phyloP scores from a whole-genome alignment of 495 filamentous ascomycete genomes.

The Rostrohypoxylon terebratum region DNA sequence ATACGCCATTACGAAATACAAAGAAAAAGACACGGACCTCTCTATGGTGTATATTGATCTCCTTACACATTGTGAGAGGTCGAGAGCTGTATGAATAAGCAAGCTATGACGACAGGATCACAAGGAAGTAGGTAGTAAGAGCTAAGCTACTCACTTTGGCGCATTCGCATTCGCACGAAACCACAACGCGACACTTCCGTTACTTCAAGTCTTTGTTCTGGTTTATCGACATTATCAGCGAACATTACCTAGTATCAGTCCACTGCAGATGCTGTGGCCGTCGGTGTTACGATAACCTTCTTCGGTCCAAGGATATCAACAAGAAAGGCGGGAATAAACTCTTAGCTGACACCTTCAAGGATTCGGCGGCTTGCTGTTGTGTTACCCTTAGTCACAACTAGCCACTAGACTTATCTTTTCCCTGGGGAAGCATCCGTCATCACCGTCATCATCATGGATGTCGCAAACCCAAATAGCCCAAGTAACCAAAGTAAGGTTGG shows the following conservation, averaged over 20 bases:
- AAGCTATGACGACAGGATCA: constrained; percentile 35
- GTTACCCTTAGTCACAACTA: constrained; percentile 22
- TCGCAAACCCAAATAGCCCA: constrained; percentile 29
- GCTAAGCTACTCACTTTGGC: constrained; percentile 3
- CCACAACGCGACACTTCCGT: constrained; percentile 16
- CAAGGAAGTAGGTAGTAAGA: constrained; percentile 27
- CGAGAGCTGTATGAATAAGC: neutral
- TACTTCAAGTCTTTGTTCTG: constrained; percentile 25
- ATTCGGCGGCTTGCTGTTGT: constrained; percentile 23
- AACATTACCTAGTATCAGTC: neutral
- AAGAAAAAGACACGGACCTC: constrained; percentile 7
- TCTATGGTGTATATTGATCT: constrained; percentile 7
- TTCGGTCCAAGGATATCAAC: neutral
- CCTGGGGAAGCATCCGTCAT: constrained; percentile 20
- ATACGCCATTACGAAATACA: constrained; percentile 1
- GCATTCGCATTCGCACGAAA: constrained; percentile 9
- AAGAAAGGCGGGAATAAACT: neutral
- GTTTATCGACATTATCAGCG: neutral
- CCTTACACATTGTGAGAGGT: constrained; percentile 3
- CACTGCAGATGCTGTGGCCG: constrained; percentile 4
- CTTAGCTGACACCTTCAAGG: constrained; percentile 8
- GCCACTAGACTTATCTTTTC: constrained; percentile 1
- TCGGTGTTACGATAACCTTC: neutral
- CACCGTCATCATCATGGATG: constrained; percentile 42
- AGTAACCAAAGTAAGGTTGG: constrained; percentile 52